phyloP scores from a whole-genome alignment of 352 stramenopile genomes.

The Pythium brachiatum region DNA sequence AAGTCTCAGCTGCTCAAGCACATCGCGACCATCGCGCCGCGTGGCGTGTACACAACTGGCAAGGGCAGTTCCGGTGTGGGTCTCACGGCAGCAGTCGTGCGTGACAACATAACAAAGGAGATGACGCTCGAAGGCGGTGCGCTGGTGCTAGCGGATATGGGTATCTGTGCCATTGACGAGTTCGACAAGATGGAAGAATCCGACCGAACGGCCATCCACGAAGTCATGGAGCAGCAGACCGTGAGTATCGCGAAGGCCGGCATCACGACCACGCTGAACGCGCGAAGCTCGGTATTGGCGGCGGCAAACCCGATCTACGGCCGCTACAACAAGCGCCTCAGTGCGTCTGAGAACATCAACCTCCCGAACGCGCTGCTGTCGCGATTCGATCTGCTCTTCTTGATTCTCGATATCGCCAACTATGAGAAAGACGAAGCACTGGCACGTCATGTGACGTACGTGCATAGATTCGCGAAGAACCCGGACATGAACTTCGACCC shows the following conservation, averaged over 20 bases:
- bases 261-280: conserved; percentile 98
- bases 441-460: conserved; percentile 90
- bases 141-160: conserved; percentile 98
- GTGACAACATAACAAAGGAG: conserved; percentile 94
- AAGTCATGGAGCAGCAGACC: conserved; percentile 99
- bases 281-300: conserved; percentile 96
- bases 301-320: conserved; percentile 99
- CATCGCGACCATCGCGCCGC: conserved; percentile 94
- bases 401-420: conserved; percentile 96
- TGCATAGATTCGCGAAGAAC: conserved; percentile 89
- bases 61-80: conserved; percentile 98
- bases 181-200: conserved; percentile 99
- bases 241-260: conserved; percentile 99
- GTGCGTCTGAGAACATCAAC: conserved; percentile 97
- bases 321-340: conserved; percentile 84
- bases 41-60: conserved; percentile 99
- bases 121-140: conserved; percentile 93
- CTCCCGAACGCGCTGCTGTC: conserved; percentile 98
- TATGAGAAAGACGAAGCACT: conserved; percentile 91
- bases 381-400: conserved; percentile 99
- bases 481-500: conserved; percentile 91
- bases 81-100: conserved; percentile 97
- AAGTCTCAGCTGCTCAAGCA: conserved; percentile 99
- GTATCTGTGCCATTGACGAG: conserved; percentile 99
- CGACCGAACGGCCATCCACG: conserved; percentile 98